phyloP scores from a whole-genome alignment of 176 grass and related monocot species.

The sorghum (Sorghum bicolor) region DNA sequence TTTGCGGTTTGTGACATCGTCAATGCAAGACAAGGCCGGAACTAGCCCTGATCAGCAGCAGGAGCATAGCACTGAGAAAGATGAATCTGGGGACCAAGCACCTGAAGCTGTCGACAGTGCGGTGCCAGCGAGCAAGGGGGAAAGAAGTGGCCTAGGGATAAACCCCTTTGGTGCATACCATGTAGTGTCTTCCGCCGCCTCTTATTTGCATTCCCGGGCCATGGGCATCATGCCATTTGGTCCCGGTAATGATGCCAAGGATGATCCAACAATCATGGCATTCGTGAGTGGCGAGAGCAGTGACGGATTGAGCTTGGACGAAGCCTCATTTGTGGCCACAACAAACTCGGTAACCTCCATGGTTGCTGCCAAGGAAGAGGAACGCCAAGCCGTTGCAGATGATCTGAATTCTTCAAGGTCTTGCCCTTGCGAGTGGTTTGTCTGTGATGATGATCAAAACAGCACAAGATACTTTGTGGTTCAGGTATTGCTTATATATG shows the following conservation, averaged over 20 bases:
- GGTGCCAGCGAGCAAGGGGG: slow-evolving; percentile 3
- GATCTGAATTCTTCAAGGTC: slow-evolving; percentile 78
- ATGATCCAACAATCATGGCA: slow-evolving; percentile 29
- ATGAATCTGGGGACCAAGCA: slow-evolving; percentile 20
- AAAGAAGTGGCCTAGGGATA: slow-evolving; percentile 26
- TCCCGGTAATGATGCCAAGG: slow-evolving; percentile 27
- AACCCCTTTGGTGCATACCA: slow-evolving; percentile 59
- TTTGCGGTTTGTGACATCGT: slow-evolving; percentile 69
- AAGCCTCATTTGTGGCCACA: slow-evolving; percentile 18
- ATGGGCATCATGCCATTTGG: slow-evolving; percentile 60
- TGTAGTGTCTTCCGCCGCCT: slow-evolving; percentile 65
- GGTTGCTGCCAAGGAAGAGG: slow-evolving; percentile 86
- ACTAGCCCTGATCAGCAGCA: slow-evolving; percentile 19
- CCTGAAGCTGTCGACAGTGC: not conserved
- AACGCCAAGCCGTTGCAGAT: slow-evolving; percentile 70
- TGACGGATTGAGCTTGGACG: slow-evolving; percentile 42
- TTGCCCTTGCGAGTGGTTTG: slow-evolving; percentile 76
- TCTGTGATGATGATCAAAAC: slow-evolving; percentile 69
- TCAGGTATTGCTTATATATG: slow-evolving; percentile 53
- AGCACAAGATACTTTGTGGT: slow-evolving; percentile 86
- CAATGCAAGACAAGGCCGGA: slow-evolving; percentile 56
- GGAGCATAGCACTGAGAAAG: slow-evolving; percentile 17
- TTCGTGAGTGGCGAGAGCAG: slow-evolving; percentile 21
- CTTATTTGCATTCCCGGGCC: slow-evolving; percentile 60
- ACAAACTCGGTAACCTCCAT: slow-evolving; percentile 80